Conservation (phyloP, 768 basidiomycete species). For the Stropharia rugosoannulata region DNA sequence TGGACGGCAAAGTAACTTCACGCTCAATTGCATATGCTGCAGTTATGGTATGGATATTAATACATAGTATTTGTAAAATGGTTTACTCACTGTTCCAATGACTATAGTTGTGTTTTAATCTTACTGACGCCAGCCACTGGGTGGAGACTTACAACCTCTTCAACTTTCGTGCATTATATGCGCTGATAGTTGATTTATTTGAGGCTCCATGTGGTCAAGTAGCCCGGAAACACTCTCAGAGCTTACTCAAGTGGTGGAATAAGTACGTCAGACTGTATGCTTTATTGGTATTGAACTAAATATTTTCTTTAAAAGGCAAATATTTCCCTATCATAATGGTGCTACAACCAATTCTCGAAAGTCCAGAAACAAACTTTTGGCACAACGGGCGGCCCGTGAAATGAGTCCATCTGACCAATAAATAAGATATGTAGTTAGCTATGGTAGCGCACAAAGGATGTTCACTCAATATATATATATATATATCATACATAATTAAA, state of each 20-base stretch:
- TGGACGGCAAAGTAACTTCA: slow-evolving; percentile 18
- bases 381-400: neutral
- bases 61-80: neutral
- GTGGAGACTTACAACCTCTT: neutral
- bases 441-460: too few species aligned
- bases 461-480: too few species aligned
- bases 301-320: neutral
- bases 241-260: neutral
- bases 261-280: neutral
- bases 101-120: neutral
- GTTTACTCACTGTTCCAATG: neutral
- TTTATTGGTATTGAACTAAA: neutral
- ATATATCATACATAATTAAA: too few species aligned
- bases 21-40: slow-evolving; percentile 27
- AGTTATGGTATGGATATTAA: slow-evolving; percentile 18
- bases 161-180: neutral
- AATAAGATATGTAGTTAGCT: neutral
- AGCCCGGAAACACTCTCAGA: neutral
- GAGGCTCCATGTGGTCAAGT: neutral
- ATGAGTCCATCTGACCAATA: neutral
- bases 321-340: neutral
- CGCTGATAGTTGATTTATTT: neutral
- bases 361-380: neutral
- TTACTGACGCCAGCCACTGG: neutral
- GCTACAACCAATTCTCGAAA: neutral